Evolutionary conservation across 345 rosid species (phyloP).

Genomic region (Eucalyptus paniculata): DNA sequence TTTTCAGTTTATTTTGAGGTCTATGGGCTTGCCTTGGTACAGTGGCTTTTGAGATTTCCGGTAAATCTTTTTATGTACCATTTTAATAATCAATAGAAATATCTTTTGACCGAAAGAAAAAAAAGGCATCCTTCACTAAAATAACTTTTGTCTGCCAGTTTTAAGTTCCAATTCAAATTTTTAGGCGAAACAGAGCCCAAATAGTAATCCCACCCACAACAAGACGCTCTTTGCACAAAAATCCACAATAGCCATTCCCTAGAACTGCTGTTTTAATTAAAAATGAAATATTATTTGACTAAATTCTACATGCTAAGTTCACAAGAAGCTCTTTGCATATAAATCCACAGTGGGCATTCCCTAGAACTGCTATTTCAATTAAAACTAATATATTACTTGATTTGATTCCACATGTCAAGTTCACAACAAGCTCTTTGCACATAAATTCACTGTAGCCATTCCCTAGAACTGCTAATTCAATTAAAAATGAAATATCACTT

Average conservation of each 20-base stretch:
- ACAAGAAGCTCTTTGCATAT: neutral
- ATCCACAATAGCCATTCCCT: neutral
- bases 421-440: neutral
- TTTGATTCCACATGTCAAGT: neutral
- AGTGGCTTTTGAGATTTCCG: too few relatives aligned
- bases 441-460: neutral
- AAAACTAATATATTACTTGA: neutral
- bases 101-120: too few relatives aligned
- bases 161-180: neutral
- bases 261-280: neutral
- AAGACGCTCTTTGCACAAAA: neutral
- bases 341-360: neutral
- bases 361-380: neutral
- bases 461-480: neutral
- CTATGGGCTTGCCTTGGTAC: too few relatives aligned
- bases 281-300: neutral
- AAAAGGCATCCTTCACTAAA: neutral
- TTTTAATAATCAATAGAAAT: too few relatives aligned
- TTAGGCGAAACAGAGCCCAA: neutral
- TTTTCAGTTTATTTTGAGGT: too few relatives aligned
- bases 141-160: neutral
- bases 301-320: neutral
- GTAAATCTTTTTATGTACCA: too few relatives aligned
- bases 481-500: neutral
- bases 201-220: neutral